phyloP scores from a whole-genome alignment of 768 basidiomycete genomes.

The Auriscalpium orientale region DNA sequence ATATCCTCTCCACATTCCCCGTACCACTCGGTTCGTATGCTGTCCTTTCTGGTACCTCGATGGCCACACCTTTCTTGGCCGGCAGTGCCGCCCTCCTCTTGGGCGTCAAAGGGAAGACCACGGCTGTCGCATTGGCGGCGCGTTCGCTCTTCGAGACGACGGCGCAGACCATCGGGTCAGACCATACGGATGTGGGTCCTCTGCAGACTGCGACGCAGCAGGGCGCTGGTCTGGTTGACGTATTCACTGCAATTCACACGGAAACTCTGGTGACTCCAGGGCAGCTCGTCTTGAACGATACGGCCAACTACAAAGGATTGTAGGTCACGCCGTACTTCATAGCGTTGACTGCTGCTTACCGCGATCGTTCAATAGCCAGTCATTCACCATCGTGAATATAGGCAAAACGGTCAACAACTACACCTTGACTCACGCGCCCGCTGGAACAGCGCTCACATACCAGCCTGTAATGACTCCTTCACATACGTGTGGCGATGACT shows the following conservation, averaged over 20 bases:
- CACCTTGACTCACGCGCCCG: conserved; percentile 46
- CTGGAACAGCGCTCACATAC: conserved; percentile 45
- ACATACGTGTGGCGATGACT: background rate
- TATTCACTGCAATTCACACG: conserved; percentile 48
- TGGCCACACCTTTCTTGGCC: conserved; percentile 23
- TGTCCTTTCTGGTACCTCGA: conserved; percentile 37
- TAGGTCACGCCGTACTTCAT: conserved; percentile 20
- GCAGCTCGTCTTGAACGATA: conserved; percentile 59
- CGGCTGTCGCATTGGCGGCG: background rate
- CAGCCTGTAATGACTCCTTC: conserved; percentile 25
- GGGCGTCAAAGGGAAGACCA: background rate
- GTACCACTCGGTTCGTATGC: conserved; percentile 32
- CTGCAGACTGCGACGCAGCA: conserved; percentile 46
- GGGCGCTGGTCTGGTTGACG: conserved; percentile 43
- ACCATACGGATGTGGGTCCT: conserved; percentile 39
- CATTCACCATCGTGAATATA: conserved; percentile 44
- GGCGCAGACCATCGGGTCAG: background rate
- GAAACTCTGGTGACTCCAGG: conserved; percentile 46
- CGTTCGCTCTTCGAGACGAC: background rate
- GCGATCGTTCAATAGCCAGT: conserved; percentile 28
- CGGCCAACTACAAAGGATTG: conserved; percentile 41
- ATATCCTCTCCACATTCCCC: conserved; percentile 41
- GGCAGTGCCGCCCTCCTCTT: conserved; percentile 7
- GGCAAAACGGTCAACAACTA: conserved; percentile 36
- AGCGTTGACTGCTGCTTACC: background rate